Base-by-base conservation (phyloP, 2,329 filamentous ascomycete species). In the Escovopsis sp. region DNA sequence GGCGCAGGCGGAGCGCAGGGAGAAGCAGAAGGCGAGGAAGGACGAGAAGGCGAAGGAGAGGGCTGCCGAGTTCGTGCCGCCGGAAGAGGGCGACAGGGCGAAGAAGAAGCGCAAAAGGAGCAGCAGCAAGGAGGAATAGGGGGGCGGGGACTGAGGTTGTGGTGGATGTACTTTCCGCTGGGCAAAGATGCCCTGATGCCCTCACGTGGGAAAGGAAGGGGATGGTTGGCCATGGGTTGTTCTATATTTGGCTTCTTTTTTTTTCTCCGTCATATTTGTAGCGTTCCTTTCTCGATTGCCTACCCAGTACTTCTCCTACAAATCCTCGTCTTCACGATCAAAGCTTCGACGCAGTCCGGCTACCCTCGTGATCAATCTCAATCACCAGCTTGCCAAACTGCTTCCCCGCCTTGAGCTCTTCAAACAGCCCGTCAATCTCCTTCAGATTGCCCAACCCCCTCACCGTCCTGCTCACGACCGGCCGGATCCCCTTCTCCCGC, bases 381-480 rank as follows among this genome's bases (percentile, higher is more conserved):
- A 94, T 72, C 2, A 94, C 85, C 47, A 96, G 57, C 60, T 96
- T 96, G 10, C 88, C 90, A 63, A 96, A 94, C 57, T 96, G 88
- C 42, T 62, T 76, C 0, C 79, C 84, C 5, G 74, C 71, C 52
- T 82, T 84, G 74, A 96, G 93, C 34, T 94, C 85, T 28, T 83
- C 76, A 53, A 94, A 96, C 35, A 94, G 56, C 0, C 65, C 66
- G 40, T 96, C 76, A 36, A 96, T 82, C n/a, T 64, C 79, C n/a
- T 76, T 66, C 6, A 93, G 47, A 46, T 87, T 77, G 35, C 80
- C 76, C 45, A 94, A 57, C 0, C 84, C 83, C 45, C 73, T 72
- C 12, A 82, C 72, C 1, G 77, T 72, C 35, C 79, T 70, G 43
- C 80, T 90, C 1, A 96, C 71, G 4, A 94, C 65, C 0, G 88